Base-by-base conservation (phyloP, 2,329 filamentous ascomycete genomes). In the Aspergillus sp. region DNA sequence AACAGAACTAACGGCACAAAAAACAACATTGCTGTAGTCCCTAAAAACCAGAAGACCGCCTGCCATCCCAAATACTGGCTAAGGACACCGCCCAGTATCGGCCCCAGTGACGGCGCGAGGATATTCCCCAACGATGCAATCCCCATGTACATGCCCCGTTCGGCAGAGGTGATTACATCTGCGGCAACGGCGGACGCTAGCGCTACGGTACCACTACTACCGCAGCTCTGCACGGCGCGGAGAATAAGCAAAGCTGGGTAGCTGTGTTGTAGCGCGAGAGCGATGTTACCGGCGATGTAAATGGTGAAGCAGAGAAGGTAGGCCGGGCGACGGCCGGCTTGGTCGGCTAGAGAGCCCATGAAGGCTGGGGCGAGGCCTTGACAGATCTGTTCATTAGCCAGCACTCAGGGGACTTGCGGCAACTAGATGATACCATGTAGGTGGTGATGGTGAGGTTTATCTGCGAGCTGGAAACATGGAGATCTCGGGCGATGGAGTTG, bases 41-140 rank as follows among this genome's bases (percentile, higher is more conserved):
- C 62, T 2, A 80, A 62, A 49, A 79, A 76, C 75, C 76, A 80
- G 52, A 80, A 81, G 5, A 80, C 71, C 1, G 68, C 66, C 35
- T 69, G 62, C 76, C 77, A 80, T 0, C 76, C 77, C 0, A 79
- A 54, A 37, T 68, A 67, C 43, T 74, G 69, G 0, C 70, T 66
- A 0, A 80, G 51, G 0, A 72, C 58, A 6, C 77, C 78, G 0
- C 77, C 77, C 20, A 80, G 70, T 0, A 77, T 68, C 0, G 78
- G 77, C 0, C 73, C 75, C 7, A 79, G 50, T 0, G 74, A 71
- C 5, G 74, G 74, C 0, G 70, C 74, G 17, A 77, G 61, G 15
- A 66, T 59, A 15, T 58, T 61, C 2, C 60, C 63, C 1, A 64
- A 43, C 6, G 59, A 57, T 2, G 61, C 54, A 32, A 62, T 50